These are phyloP conservation scores for Chaetomium sp. DNA, from an alignment of 2,329 filamentous ascomycete species.

Conservation along the genomic window DNA sequence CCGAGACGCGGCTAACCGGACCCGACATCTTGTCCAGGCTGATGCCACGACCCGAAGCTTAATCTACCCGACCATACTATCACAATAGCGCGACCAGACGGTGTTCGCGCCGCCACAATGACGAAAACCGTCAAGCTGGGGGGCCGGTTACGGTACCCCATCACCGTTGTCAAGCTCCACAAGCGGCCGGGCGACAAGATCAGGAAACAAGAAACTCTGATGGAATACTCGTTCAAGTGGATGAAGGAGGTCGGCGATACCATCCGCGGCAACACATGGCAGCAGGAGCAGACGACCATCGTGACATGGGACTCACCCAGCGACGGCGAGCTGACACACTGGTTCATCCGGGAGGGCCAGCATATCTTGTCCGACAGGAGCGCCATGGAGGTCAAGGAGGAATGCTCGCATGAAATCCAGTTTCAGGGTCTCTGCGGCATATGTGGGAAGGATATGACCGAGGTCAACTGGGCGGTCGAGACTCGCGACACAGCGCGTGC, in stretches of 20 bases:
- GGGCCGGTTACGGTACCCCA: slow-evolving; percentile 66
- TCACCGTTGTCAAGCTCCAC: slow-evolving; percentile 84
- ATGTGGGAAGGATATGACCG: slow-evolving; percentile 96
- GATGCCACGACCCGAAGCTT: slow-evolving; percentile 3
- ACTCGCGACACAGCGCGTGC: slow-evolving; percentile 79
- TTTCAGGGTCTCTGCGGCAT: slow-evolving; percentile 87
- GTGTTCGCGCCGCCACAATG: slow-evolving; percentile 25
- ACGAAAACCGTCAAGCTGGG: slow-evolving; percentile 35
- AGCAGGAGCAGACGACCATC: slow-evolving; percentile 68
- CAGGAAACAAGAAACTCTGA: slow-evolving; percentile 72
- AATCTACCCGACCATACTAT: not conserved
- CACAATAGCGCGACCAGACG: not conserved
- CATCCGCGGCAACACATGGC: slow-evolving; percentile 59
- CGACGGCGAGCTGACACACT: slow-evolving; percentile 76
- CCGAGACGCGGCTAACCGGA: slow-evolving; percentile 14
- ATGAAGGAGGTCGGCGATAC: slow-evolving; percentile 74
- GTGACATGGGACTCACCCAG: slow-evolving; percentile 81
- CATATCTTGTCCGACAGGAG: slow-evolving; percentile 60
- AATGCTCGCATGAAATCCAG: slow-evolving; percentile 87
- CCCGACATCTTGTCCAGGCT: slow-evolving; percentile 1
- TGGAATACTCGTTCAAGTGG: slow-evolving; percentile 86
- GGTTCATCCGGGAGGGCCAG: slow-evolving; percentile 72
- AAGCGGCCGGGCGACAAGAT: slow-evolving; percentile 75
- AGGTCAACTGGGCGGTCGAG: slow-evolving; percentile 81
- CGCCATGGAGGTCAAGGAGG: slow-evolving; percentile 80